These are phyloP conservation scores for Apophysomyces elegans DNA, from an alignment of 371 early-diverging fungal species.

Conservation along the genomic window DNA sequence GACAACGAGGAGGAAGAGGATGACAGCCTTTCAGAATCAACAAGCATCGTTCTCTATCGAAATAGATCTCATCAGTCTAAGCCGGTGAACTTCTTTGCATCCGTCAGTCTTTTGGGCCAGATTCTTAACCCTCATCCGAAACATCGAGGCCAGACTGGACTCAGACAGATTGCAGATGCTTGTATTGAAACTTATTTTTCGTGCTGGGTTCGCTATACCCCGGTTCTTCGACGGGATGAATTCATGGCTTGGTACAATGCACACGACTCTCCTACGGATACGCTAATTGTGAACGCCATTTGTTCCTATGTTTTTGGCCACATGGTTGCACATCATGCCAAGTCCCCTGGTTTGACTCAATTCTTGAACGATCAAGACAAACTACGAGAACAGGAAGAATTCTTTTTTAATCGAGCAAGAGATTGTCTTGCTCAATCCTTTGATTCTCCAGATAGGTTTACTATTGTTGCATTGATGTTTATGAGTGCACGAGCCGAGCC, in stretches of 20 bases:
- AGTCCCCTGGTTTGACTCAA: conserved; percentile 19
- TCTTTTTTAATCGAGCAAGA: conserved; percentile 49
- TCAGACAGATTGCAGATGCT: conserved; percentile 42
- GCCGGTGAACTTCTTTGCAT: conserved; percentile 47
- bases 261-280: conserved; percentile 36
- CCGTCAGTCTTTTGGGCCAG: conserved; percentile 35
- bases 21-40: conserved; percentile 2
- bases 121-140: conserved; percentile 28
- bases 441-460: conserved; percentile 47
- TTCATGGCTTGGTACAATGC: conserved; percentile 48
- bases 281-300: conserved; percentile 52
- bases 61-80: conserved; percentile 39
- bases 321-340: conserved; percentile 41
- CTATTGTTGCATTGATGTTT: conserved; percentile 35
- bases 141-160: conserved; percentile 25
- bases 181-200: conserved; percentile 48
- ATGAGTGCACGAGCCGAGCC: conserved; percentile 36
- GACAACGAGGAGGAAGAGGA: conserved; percentile 5
- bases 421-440: conserved; percentile 46
- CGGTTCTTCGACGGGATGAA: conserved; percentile 38
- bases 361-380: conserved; percentile 40
- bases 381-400: conserved; percentile 50
- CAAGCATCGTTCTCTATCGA: conserved; percentile 31
- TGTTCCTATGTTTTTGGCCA: conserved; percentile 40
- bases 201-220: conserved; percentile 48